A percentile compares a stretch with the other conserved stretches of the same genome.
phyloP scores from a whole-genome alignment of 1,284 basidiomycete genomes.

The Exsudoporus floridanus region DNA sequence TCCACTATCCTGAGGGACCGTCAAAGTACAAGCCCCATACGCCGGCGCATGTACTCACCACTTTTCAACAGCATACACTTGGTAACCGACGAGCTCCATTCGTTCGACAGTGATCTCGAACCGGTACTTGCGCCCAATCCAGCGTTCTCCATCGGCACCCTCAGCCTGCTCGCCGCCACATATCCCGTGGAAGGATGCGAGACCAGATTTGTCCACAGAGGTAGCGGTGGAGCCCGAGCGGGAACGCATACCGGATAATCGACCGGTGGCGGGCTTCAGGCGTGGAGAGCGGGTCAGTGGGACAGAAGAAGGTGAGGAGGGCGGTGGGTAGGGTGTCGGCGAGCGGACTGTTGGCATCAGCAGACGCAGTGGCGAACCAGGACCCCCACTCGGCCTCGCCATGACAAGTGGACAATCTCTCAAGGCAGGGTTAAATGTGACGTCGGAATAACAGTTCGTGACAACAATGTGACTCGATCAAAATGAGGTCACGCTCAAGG shows the following conservation, averaged over 20 bases:
- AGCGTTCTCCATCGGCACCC: slow-evolving; percentile 32
- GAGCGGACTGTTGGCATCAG: slow-evolving; percentile 35
- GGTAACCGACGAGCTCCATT: slow-evolving; percentile 57
- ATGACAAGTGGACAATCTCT: slow-evolving; percentile 13
- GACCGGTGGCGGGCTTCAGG: slow-evolving; percentile 18
- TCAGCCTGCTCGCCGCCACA: slow-evolving; percentile 17
- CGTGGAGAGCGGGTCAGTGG: slow-evolving; percentile 29
- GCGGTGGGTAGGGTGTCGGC: slow-evolving; percentile 7
- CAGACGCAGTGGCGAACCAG: slow-evolving; percentile 17
- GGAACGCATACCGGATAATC: slow-evolving; percentile 33
- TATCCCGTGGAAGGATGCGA: neutral
- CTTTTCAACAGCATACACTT: slow-evolving; percentile 81
- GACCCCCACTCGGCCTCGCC: slow-evolving; percentile 13
- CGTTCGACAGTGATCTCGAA: slow-evolving; percentile 49
- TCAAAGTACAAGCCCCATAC: slow-evolving; percentile 4
- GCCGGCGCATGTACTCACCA: slow-evolving; percentile 47
- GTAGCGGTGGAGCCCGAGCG: slow-evolving; percentile 33
- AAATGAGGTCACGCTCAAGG: slow-evolving; percentile 4
- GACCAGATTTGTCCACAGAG: slow-evolving; percentile 20
- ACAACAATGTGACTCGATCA: slow-evolving; percentile 14
- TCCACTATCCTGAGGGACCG: slow-evolving; percentile 58
- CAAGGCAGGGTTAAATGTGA: slow-evolving; percentile 10
- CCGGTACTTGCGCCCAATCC: slow-evolving; percentile 39
- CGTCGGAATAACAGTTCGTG: slow-evolving; percentile 12
- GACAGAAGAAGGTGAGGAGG: slow-evolving; percentile 7